Evolutionary conservation across 306 rosid species (phyloP), one percentile per base, ranked within the genome.

Genomic region (Astragalus membranaceus): DNA sequence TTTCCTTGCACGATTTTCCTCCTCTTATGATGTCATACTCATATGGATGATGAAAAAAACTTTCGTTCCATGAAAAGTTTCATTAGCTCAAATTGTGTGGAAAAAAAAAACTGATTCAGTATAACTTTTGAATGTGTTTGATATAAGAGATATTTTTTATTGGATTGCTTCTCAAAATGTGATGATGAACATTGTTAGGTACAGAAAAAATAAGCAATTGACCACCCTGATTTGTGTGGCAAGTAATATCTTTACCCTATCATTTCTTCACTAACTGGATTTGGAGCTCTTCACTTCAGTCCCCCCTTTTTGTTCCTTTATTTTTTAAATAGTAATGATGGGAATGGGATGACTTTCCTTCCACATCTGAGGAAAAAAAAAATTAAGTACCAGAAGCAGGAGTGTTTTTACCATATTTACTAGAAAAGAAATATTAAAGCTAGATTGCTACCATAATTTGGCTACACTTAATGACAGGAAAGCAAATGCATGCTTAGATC

Each of bases 401-500:
- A 61, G 8, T 55, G 23, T 15, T 44, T 39, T 10, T 43, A 7
- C 69, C 57, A 59, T 42, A 37, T 70, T 44, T 59, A 29, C 47
- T 61, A 53, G 67, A 64, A 82, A 68, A 53, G 64, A 64, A 82
- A 68, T 67, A 76, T 58, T 66, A 17, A 68, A 77, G 71, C 79
- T 67, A 67, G 84, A 73, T 56, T 84, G 76, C 74, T 75, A 64
- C 83, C 82, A 60, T 90, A 73, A 84, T 81, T 81, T 87, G 61
- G 68, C 78, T 81, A 64, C 77, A 77, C 84, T 84, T 81, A 70
- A 84, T 90, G 89, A 80, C 96, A 87, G 98, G 95, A 52, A 80
- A 87, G 75, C 85, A 90, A 88, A 81, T 90, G 87, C 86, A 55
- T 82, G 70, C 88, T 90, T 87, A 83, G 82, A 76, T 83, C 83